Evolutionary conservation across 2,329 filamentous ascomycete species (phyloP).

Genomic region (Cladophialophora exuberans): DNA sequence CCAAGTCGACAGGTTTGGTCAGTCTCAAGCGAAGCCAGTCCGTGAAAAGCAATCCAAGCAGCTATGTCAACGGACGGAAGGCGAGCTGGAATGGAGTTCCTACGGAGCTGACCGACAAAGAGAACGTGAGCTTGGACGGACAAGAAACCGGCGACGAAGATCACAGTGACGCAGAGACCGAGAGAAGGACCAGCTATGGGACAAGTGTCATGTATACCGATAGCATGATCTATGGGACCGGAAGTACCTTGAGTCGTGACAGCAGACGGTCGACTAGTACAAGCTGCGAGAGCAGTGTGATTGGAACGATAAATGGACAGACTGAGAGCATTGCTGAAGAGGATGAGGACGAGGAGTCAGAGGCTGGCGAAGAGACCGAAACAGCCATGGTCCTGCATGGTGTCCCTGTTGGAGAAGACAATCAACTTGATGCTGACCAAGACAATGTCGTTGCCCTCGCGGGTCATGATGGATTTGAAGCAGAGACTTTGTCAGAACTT

Average conservation of each 20-base stretch:
- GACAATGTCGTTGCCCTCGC: slow-evolving; percentile 22
- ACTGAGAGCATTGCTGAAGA: slow-evolving; percentile 34
- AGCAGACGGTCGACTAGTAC: slow-evolving; percentile 26
- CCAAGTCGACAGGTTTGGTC: slow-evolving; percentile 46
- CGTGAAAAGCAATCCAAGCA: slow-evolving; percentile 64
- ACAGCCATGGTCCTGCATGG: slow-evolving; percentile 26
- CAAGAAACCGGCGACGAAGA: slow-evolving; percentile 43
- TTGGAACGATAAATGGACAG: slow-evolving; percentile 39
- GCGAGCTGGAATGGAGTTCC: slow-evolving; percentile 65
- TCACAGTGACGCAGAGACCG: slow-evolving; percentile 55
- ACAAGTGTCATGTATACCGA: slow-evolving; percentile 42
- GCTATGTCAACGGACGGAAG: slow-evolving; percentile 61
- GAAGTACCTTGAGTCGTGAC: slow-evolving; percentile 45
- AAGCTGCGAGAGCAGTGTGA: slow-evolving; percentile 47
- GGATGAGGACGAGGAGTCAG: slow-evolving; percentile 40
- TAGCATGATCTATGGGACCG: slow-evolving; percentile 45
- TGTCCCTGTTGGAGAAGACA: background rate
- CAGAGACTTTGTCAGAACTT: slow-evolving; percentile 23
- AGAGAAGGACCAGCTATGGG: slow-evolving; percentile 47
- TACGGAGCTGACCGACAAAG: slow-evolving; percentile 55
- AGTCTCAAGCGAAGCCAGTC: slow-evolving; percentile 78
- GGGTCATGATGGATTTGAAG: slow-evolving; percentile 14
- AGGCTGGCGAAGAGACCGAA: slow-evolving; percentile 24
- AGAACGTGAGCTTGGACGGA: slow-evolving; percentile 66
- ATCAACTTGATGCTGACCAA: slow-evolving; percentile 14